Evolutionary conservation across 2,329 filamentous ascomycete species (phyloP).

Genomic region (Sphaerulina musiva): DNA sequence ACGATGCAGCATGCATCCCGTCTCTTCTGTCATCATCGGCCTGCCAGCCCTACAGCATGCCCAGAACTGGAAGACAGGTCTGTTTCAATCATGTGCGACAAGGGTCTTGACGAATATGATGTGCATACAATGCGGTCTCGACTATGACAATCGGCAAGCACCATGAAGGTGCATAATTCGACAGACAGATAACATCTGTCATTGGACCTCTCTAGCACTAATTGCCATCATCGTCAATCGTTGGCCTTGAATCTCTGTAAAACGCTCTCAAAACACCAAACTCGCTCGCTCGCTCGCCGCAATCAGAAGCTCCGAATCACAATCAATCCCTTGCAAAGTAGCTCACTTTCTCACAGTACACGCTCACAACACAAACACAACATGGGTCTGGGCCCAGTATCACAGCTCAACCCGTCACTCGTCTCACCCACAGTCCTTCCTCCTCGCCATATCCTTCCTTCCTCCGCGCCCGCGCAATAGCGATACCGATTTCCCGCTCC

Average conservation of each 20-base stretch:
- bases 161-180: background rate
- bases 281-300: background rate
- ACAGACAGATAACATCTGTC: background rate
- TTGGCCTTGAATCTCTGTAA: background rate
- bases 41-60: too few relatives aligned
- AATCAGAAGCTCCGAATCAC: background rate
- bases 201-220: background rate
- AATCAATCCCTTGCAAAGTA: background rate
- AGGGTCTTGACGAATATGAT: too few relatives aligned
- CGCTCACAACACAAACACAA: background rate
- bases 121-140: too few relatives aligned
- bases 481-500: constrained; percentile 71
- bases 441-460: constrained; percentile 56
- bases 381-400: background rate
- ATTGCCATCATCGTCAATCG: background rate
- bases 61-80: too few relatives aligned
- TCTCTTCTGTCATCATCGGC: too few relatives aligned
- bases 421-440: constrained; percentile 68
- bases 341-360: background rate
- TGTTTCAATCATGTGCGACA: too few relatives aligned
- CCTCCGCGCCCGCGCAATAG: constrained; percentile 67
- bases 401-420: constrained; percentile 57
- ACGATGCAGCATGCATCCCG: too few relatives aligned
- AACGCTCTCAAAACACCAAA: background rate
- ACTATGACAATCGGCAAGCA: background rate